Base-by-base conservation (phyloP, 108 stramenopile genomes). In the Stephanodiscus minutulus region DNA sequence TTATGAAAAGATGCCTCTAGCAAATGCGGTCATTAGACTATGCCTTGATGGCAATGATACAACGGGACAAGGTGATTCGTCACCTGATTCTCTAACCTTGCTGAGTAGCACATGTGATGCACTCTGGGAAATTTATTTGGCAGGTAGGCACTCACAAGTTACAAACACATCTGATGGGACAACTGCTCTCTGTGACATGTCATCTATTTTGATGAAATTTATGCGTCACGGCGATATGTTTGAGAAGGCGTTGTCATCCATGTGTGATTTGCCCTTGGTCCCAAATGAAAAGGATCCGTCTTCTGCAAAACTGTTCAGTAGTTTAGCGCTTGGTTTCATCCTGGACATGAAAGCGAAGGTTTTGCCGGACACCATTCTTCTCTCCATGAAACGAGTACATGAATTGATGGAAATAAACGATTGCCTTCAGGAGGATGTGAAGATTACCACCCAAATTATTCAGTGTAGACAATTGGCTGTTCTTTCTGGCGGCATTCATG, bases 101-200 rank as follows among this genome's bases (percentile, higher is more conserved):
- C 50, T 73, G 27, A 72, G 62, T 68, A 43, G 46, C 18, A 72
- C 81, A 28, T 81, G 64, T 15, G 36, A 77, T 43, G 70, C 76
- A 15, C 68, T 81, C 10, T 81, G 81, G 81, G 62, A 53, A 46
- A 72, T 81, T 18, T 43, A 73, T 39, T 72, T 72, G 64, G 56
- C 81, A 43, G 60, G 54, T 35, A 56, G 58, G 25, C 28, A 61
- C 7, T 44, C 29, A 58, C 39, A 49, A 13, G 47, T 12, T 48
- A 11, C 13, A 28, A 48, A 1, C n/a, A 11, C n/a, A 27, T 15
- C 25, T 48, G 22, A n/a, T 3, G 76, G 76, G 53, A 18, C 39
- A 54, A 73, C 76, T 7, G 36, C 44, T 15, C 28, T 81, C 24
- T 20, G 33, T 27, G 57, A 73, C 33, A 72, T 77, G 64, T 7